phyloP scores from a whole-genome alignment of 805 yeast genomes.

The Zygosaccharomyces bailii region DNA sequence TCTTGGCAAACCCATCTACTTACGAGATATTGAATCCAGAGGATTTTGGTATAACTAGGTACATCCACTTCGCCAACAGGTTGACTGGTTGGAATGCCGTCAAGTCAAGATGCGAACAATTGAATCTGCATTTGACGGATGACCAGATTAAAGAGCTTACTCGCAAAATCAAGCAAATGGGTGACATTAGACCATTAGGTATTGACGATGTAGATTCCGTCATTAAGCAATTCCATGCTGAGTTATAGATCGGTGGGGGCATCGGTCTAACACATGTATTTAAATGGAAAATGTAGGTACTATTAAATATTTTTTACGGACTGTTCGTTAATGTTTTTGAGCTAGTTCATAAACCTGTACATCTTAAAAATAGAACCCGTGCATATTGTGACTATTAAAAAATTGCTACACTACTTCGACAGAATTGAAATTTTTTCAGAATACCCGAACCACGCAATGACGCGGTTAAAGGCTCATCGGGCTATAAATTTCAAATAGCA shows the following conservation, averaged over 20 bases:
- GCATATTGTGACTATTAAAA: no score
- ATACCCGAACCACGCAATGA: constrained; percentile 5
- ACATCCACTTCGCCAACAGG: constrained; percentile 96
- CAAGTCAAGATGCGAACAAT: constrained; percentile 95
- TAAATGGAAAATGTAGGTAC: background rate
- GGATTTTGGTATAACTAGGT: constrained; percentile 93
- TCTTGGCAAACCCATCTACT: constrained; percentile 95
- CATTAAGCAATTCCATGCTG: constrained; percentile 88
- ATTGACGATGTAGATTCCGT: constrained; percentile 97
- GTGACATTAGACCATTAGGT: constrained; percentile 90
- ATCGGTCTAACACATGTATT: constrained; percentile 3
- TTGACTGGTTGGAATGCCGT: constrained; percentile 99
- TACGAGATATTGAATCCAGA: constrained; percentile 93
- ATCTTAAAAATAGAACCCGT: no score
- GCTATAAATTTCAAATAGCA: constrained; percentile 3
- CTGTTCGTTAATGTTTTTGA: constrained; percentile 3
- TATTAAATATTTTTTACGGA: constrained; percentile 7
- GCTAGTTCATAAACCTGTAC: background rate
- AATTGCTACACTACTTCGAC: no score
- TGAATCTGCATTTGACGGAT: constrained; percentile 84
- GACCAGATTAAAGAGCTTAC: constrained; percentile 96
- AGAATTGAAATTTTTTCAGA: no score
- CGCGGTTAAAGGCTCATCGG: constrained; percentile 1
- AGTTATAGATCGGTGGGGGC: constrained; percentile 22
- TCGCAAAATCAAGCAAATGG: constrained; percentile 84